Conservation (phyloP, 371 early-diverging fungal genomes). For the Mortierella sp. region DNA sequence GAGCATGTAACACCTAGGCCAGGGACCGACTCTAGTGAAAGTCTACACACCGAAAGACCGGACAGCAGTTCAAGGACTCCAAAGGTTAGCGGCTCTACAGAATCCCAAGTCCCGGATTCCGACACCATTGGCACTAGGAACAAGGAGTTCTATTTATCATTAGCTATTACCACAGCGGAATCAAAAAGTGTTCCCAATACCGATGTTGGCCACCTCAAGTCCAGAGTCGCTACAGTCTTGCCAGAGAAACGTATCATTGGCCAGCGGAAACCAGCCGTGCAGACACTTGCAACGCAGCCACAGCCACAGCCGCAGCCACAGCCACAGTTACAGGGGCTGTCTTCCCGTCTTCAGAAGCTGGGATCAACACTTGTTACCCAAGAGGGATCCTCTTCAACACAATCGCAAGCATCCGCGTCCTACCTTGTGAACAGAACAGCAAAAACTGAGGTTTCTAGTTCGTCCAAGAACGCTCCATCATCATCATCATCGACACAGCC, state of each 20-base stretch:
- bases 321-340: slow-evolving; percentile 15
- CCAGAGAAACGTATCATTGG: slow-evolving; percentile 37
- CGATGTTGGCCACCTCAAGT: not conserved
- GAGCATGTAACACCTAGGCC: too few relatives aligned
- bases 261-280: slow-evolving; percentile 6
- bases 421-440: not conserved
- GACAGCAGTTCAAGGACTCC: too few relatives aligned
- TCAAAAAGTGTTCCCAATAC: not conserved
- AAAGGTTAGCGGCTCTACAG: too few relatives aligned
- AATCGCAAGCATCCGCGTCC: not conserved
- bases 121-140: too few relatives aligned
- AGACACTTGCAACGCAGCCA: not conserved
- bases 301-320: slow-evolving; percentile 5
- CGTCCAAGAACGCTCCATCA: too few relatives aligned
- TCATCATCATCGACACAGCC: not conserved
- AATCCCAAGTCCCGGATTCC: too few relatives aligned
- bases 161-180: too few relatives aligned
- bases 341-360: too few relatives aligned
- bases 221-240: slow-evolving; percentile 5
- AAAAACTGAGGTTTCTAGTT: too few relatives aligned
- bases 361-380: not conserved
- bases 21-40: too few relatives aligned
- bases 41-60: too few relatives aligned
- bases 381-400: not conserved
- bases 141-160: too few relatives aligned